A percentile compares a stretch with the other conserved stretches of the same genome.
Evolutionary conservation across 495 filamentous ascomycete species (phyloP).

Genomic region (Staphylotrichum longicolle): DNA sequence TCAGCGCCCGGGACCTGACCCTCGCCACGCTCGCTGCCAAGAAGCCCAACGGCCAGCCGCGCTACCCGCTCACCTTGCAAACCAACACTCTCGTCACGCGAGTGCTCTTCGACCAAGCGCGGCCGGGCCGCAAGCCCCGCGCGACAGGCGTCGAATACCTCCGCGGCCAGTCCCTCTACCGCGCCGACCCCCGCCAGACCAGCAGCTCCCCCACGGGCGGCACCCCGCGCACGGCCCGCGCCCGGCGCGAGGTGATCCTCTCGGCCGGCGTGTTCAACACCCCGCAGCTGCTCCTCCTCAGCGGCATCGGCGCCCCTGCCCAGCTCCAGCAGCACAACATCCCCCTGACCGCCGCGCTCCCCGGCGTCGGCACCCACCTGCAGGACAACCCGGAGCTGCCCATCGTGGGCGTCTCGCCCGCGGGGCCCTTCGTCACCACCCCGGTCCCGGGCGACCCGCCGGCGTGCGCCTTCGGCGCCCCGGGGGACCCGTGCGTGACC

Average conservation of each 20-base stretch:
- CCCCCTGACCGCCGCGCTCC: constrained; percentile 49
- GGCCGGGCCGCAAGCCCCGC: constrained; percentile 5
- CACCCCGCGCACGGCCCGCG: constrained; percentile 12
- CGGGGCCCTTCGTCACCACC: constrained; percentile 1
- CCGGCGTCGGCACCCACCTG: constrained; percentile 59
- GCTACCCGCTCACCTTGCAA: constrained; percentile 54
- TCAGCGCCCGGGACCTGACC: constrained; percentile 44
- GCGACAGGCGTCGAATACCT: constrained; percentile 40
- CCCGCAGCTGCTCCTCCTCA: constrained; percentile 51
- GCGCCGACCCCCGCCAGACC: constrained; percentile 38
- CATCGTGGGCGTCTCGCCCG: constrained; percentile 11
- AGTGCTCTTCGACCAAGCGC: constrained; percentile 31
- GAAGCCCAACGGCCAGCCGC: constrained; percentile 48
- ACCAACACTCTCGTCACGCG: constrained; percentile 48
- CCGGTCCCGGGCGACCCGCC: constrained; percentile 13
- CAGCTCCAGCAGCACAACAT: constrained; percentile 34
- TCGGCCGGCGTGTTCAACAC: constrained; percentile 44
- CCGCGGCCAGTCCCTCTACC: constrained; percentile 38
- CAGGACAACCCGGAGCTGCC: constrained; percentile 62
- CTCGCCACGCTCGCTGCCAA: constrained; percentile 47
- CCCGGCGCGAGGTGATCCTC: constrained; percentile 43
- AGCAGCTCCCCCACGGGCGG: constrained; percentile 23
- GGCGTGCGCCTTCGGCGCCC: constrained; percentile 26
- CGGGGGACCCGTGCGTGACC: constrained; percentile 23
- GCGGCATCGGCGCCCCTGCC: constrained; percentile 24